Evolutionary conservation across 1,284 basidiomycete genomes (phyloP), one percentile per base, ranked within the genome.

Genomic region (Caloboletus firmus): DNA sequence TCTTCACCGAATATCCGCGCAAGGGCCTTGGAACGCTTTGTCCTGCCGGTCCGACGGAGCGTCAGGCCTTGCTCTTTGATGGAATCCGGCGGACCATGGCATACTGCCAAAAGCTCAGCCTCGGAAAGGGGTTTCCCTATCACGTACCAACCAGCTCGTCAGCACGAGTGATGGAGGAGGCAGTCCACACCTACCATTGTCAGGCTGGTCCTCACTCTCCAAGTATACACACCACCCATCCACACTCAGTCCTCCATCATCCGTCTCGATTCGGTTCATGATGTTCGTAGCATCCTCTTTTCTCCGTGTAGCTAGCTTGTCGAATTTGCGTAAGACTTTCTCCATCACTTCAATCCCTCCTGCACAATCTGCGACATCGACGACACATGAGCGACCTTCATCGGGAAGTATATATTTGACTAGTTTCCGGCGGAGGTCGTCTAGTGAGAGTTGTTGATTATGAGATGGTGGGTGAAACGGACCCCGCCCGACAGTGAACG

Each of bases 171-270:
- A 34, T 0, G 50, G 17, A 42, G 45, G 55, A 55, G 52, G 12
- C 30, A 39, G 18, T 9, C 0, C 13, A 46, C 24, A 67, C 80
- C 57, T 62, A 88, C 89, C 80, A 54, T 76, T 71, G 3, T 80
- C 80, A 44, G 82, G 80, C 15, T 79, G 79, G n/a, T 79, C 80
- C 45, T 81, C 77, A 13, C 77, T 76, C 67, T 88, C 83, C 41
- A 88, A 73, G 71, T 83, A 94, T 0, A 93, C 87, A 17, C 86
- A 90, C 91, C 93, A 97, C 0, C 93, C 93, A 59, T 95, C 91
- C 3, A 95, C 85, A 52, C 81, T 82, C 15, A 95, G 74, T 1
- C 83, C 85, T 2, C 84, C 84, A 28, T 84, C 83, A 18, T 82
- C 82, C 0, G 78, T 81, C 52, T 81, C 80, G 18, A 79, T 76